A percentile compares a stretch with the other conserved stretches of the same genome.
Conservation (phyloP, 768 basidiomycete genomes). For the Lactifluus volemus region DNA sequence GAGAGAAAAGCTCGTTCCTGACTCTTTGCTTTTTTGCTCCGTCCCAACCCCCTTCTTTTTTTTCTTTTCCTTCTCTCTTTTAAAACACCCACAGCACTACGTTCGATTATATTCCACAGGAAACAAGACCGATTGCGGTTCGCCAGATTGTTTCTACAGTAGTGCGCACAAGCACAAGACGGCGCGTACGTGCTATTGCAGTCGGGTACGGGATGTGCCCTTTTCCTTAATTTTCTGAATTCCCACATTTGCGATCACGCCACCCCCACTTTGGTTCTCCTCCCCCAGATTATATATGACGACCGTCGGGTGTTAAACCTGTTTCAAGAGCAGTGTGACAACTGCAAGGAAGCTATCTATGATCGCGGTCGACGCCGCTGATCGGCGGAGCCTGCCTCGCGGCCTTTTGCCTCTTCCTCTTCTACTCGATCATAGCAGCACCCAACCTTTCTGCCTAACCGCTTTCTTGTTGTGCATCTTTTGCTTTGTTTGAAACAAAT, state of each 20-base stretch:
- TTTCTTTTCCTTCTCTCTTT: neutral
- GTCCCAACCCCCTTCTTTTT: too few species aligned
- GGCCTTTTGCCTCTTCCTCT: neutral
- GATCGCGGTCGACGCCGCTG: conserved; percentile 21
- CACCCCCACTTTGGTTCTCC: neutral
- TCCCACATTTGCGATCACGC: neutral
- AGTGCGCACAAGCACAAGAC: conserved; percentile 49
- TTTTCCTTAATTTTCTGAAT: neutral
- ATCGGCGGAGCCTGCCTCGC: conserved; percentile 7
- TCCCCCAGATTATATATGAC: conserved; percentile 21
- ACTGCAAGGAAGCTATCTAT: conserved; percentile 36
- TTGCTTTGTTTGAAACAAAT: neutral
- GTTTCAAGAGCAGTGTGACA: conserved; percentile 57
- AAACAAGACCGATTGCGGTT: conserved; percentile 45
- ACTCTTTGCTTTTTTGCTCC: neutral
- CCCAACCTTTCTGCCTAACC: neutral
- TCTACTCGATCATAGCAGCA: neutral
- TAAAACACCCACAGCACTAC: conserved; percentile 48
- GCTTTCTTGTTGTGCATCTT: conserved; percentile 11
- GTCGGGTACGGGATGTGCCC: conserved; percentile 26
- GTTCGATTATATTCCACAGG: conserved; percentile 56
- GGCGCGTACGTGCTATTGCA: conserved; percentile 50
- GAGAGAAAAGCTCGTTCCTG: neutral
- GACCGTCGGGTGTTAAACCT: conserved; percentile 56
- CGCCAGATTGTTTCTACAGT: conserved; percentile 44